phyloP scores from a whole-genome alignment of 495 filamentous ascomycete genomes.

The Aspergillus biplanus region DNA sequence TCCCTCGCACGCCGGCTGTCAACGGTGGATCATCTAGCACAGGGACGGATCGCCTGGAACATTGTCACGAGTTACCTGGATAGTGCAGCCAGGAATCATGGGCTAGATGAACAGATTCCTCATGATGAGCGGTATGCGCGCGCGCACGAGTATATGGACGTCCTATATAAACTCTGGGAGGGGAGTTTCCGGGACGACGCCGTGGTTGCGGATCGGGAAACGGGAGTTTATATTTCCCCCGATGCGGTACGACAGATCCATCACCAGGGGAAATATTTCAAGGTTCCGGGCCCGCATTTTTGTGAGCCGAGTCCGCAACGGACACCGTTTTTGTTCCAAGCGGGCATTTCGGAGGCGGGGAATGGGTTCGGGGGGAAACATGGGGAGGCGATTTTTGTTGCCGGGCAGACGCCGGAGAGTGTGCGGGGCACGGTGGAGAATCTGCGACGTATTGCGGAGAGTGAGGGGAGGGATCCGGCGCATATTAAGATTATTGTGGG shows the following conservation, averaged over 20 bases:
- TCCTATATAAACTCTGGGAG: constrained; percentile 71
- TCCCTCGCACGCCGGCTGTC: constrained; percentile 67
- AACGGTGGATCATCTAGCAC: constrained; percentile 69
- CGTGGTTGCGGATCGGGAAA: constrained; percentile 41
- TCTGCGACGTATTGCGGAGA: constrained; percentile 50
- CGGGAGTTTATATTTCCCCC: constrained; percentile 59
- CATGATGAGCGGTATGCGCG: constrained; percentile 71
- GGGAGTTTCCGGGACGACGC: constrained; percentile 70
- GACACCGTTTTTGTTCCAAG: constrained; percentile 68
- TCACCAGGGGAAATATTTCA: constrained; percentile 68
- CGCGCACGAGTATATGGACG: constrained; percentile 68
- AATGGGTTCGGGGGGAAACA: constrained; percentile 67
- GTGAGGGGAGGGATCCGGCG: constrained; percentile 45
- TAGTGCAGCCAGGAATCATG: constrained; percentile 65
- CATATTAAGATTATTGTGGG: constrained; percentile 58
- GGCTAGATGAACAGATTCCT: constrained; percentile 57
- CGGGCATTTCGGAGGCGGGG: constrained; percentile 63
- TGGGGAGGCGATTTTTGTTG: constrained; percentile 57
- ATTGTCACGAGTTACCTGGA: constrained; percentile 71
- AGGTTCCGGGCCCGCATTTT: constrained; percentile 66
- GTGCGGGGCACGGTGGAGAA: constrained; percentile 49
- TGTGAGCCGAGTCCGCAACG: constrained; percentile 67
- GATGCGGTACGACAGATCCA: constrained; percentile 63
- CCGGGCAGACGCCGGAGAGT: constrained; percentile 51
- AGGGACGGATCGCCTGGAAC: constrained; percentile 68